Evolutionary conservation across 108 stramenopile species (phyloP), one percentile per base, ranked within the genome.

Genomic region (Pseudonitzschia multistriata): DNA sequence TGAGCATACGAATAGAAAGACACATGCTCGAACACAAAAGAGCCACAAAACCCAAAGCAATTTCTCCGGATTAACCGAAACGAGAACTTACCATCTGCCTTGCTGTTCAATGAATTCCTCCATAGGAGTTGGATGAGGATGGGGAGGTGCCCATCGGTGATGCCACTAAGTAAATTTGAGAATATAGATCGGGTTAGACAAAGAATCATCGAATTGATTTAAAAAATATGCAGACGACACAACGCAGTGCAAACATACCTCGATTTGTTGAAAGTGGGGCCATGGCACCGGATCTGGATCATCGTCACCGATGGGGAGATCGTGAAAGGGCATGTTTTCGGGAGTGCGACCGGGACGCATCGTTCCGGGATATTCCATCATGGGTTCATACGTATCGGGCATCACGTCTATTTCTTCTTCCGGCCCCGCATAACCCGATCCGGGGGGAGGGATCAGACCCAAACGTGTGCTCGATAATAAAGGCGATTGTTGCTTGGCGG

Each of bases 291-390:
- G 90, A 73, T 92, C 83, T n/a, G 90, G 89, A 67, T 94, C 93
- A 55, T 71, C 59, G 31, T 90, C 74, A 13, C 56, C 86, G 48
- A 94, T 78, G 3, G 93, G 93, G 21, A 94, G 79, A 75, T 91
- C 88, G 54, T 89, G 85, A 74, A 85, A 92, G 28, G 93, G 93
- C 80, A 87, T 85, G 64, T 92, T 92, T 66, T 91, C 88, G 0
- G 89, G 89, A 3, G 90, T 92, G 0, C 84, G 79, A 13, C 93
- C 93, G 10, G 93, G 93, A 21, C 93, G 83, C 93, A 94, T 92
- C 30, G 93, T 94, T 45, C 93, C 93, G n/a, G 93, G 93, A 79
- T 88, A 94, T 70, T 94, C 93, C 85, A 94, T 91, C 89, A 90
- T 94, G 50, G 93, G 93, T 63, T 89, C 88, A 59, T 94, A 94